Conservation (phyloP, 1,139 yeast genomes). For the Suzukiozyma palmioleophila region DNA sequence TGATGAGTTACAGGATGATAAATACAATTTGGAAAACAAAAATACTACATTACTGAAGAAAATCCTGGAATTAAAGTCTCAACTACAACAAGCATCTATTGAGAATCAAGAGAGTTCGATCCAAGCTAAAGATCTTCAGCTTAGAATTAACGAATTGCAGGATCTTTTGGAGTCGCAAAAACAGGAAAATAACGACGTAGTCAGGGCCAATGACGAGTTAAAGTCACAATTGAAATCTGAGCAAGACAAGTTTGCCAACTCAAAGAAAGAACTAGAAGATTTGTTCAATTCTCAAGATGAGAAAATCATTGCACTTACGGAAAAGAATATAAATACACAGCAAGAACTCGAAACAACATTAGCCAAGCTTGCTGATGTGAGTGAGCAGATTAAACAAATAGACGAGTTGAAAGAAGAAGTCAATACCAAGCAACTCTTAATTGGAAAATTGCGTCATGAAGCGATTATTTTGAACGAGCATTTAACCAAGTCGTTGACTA, state of each 20-base stretch:
- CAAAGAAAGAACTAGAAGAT: slow-evolving; percentile 6
- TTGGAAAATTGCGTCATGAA: slow-evolving; percentile 92
- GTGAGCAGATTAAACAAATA: slow-evolving; percentile 7
- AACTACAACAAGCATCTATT: slow-evolving; percentile 44
- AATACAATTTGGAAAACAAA: slow-evolving; percentile 39
- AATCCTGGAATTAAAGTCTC: slow-evolving; percentile 36
- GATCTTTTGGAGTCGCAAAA: slow-evolving; percentile 25
- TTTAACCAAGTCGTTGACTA: slow-evolving; percentile 79
- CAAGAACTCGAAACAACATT: slow-evolving; percentile 1
- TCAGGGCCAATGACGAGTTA: slow-evolving; percentile 9
- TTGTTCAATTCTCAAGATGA: slow-evolving; percentile 1
- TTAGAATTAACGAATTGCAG: slow-evolving; percentile 45
- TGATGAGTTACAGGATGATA: slow-evolving; percentile 41
- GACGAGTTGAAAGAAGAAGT: slow-evolving; percentile 28
- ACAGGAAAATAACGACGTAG: slow-evolving; percentile 15
- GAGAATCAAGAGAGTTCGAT: slow-evolving; percentile 45
- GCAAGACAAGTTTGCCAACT: slow-evolving; percentile 5
- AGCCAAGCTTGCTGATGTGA: slow-evolving; percentile 3
- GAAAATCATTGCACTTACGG: not conserved
- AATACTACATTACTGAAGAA: slow-evolving; percentile 29
- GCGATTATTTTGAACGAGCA: slow-evolving; percentile 95
- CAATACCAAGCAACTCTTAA: slow-evolving; percentile 70
- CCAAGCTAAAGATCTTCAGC: slow-evolving; percentile 37
- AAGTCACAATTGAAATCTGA: slow-evolving; percentile 8
- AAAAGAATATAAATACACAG: not conserved